A percentile compares a stretch with the other conserved stretches of the same genome.
Evolutionary conservation across 495 filamentous ascomycete genomes (phyloP).

Genomic region (Lophiostoma macrostomum): DNA sequence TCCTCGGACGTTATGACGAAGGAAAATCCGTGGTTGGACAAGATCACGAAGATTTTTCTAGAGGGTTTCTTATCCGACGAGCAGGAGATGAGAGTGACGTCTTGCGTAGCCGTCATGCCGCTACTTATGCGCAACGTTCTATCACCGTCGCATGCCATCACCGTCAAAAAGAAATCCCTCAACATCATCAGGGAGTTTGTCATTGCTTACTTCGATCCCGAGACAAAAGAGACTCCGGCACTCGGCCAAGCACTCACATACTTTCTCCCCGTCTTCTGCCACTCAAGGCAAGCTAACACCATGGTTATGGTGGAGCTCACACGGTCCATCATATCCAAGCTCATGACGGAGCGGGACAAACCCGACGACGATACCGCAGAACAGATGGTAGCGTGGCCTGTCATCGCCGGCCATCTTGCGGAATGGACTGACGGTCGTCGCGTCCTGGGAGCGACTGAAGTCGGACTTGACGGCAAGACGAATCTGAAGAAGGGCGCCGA

Average conservation of each 20-base stretch:
- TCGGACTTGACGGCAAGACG: conserved; percentile 52
- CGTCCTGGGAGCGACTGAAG: conserved; percentile 56
- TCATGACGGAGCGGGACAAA: conserved; percentile 53
- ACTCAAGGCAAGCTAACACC: conserved; percentile 74
- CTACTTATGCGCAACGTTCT: conserved; percentile 67
- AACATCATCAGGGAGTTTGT: conserved; percentile 80
- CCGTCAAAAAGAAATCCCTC: conserved; percentile 69
- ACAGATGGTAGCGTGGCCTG: conserved; percentile 70
- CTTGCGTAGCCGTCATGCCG: conserved; percentile 79
- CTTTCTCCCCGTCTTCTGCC: conserved; percentile 94
- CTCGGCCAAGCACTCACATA: conserved; percentile 88
- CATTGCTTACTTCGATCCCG: conserved; percentile 86
- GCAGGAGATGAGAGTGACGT: conserved; percentile 60
- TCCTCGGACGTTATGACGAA: conserved; percentile 37
- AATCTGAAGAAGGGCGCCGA: conserved; percentile 50
- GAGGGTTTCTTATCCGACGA: conserved; percentile 74
- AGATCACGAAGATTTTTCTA: conserved; percentile 72
- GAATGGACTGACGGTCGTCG: conserved; percentile 97
- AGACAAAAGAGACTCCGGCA: conserved; percentile 75
- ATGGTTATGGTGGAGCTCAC: conserved; percentile 70
- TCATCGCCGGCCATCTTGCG: conserved; percentile 74
- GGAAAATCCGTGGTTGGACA: conserved; percentile 49
- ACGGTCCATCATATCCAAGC: conserved; percentile 64
- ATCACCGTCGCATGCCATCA: conserved; percentile 50
- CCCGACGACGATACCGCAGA: conserved; percentile 56